Base-by-base conservation (phyloP, 2,329 filamentous ascomycete species). In the Sporothrix pallida region DNA sequence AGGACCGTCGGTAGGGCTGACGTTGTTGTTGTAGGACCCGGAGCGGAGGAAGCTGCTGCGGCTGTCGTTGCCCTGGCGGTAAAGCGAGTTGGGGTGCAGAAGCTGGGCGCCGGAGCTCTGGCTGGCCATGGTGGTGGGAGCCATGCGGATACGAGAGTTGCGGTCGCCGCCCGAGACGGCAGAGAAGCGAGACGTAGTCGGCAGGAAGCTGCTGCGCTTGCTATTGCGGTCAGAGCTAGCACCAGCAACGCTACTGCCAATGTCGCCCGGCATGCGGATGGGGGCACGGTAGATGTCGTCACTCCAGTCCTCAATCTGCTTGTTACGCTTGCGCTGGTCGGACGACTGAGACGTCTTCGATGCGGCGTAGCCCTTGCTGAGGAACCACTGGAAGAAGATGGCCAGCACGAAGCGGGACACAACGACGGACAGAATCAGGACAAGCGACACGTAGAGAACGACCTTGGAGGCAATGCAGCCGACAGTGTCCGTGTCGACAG, bases 391-490 rank as follows among this genome's bases (percentile, higher is more conserved):
- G 85, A 99, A 99, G 74, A 95, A 82, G 62, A 98, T 80, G 12
- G 96, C 96, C 70, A 99, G 88, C n/a, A 92, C 80, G 80, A 99
- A 99, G 77, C 97, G 95, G 76, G 92, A 88, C 17, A 88, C 80
- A 5, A 99, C 97, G 70, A 99, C 94, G 4, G 94, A 90, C 74
- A 99, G 84, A 83, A 99, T 99, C 82, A 99, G 93, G 72, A 92
- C 90, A 76, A 99, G 86, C 3, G 95, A 97, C 71, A 97, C 91
- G 80, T 99, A 99, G 60, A 99, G 90, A 3, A 99, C 96, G 37
- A 99, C 95, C 83, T 97, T 93, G 76, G 95, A 97, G 1, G 96
- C 96, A 81, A 99, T 99, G 84, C 96, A 99, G 17, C 96, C 96
- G 68, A 99, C 93, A 7, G 93, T 97, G 78, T 97, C 95, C 0